Conservation (phyloP, 345 rosid species). For the Hibiscus mutabilis region DNA sequence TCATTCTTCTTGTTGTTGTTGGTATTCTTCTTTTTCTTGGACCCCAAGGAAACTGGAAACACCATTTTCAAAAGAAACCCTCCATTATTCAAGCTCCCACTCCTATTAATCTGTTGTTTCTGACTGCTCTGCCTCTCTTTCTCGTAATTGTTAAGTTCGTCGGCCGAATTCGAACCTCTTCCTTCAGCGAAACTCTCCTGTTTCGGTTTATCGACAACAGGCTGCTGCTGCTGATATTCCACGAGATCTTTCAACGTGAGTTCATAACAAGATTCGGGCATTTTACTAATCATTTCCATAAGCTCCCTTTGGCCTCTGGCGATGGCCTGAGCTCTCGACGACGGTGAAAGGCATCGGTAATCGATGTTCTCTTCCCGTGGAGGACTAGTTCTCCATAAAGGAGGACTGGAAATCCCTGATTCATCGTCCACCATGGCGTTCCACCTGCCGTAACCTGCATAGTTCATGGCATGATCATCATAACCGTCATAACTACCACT, state of each 20-base stretch:
- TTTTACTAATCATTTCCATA: slow-evolving; percentile 81
- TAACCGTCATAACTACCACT: background rate
- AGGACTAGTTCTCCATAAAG: slow-evolving; percentile 60
- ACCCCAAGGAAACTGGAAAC: slow-evolving; percentile 46
- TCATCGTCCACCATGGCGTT: slow-evolving; percentile 22
- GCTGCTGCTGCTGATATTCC: slow-evolving; percentile 26
- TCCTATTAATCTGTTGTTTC: slow-evolving; percentile 24
- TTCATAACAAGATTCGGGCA: slow-evolving; percentile 91
- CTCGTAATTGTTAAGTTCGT: slow-evolving; percentile 17
- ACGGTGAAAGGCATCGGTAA: slow-evolving; percentile 57
- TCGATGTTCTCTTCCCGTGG: slow-evolving; percentile 22
- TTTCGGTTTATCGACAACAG: slow-evolving; percentile 11
- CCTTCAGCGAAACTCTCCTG: slow-evolving; percentile 18
- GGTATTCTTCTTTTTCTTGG: slow-evolving; percentile 32
- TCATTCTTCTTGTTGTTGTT: slow-evolving; percentile 23
- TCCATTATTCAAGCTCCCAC: slow-evolving; percentile 34
- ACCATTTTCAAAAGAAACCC: slow-evolving; percentile 72
- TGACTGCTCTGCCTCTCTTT: slow-evolving; percentile 14
- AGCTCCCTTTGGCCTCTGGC: slow-evolving; percentile 86
- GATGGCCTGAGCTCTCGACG: slow-evolving; percentile 62
- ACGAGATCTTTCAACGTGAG: slow-evolving; percentile 77
- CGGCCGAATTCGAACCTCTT: slow-evolving; percentile 8
- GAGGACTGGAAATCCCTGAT: slow-evolving; percentile 54
- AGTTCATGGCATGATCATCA: background rate
- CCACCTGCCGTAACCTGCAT: background rate